Base-by-base conservation (phyloP, 208 protist species). In the Naegleria lovaniensis region DNA sequence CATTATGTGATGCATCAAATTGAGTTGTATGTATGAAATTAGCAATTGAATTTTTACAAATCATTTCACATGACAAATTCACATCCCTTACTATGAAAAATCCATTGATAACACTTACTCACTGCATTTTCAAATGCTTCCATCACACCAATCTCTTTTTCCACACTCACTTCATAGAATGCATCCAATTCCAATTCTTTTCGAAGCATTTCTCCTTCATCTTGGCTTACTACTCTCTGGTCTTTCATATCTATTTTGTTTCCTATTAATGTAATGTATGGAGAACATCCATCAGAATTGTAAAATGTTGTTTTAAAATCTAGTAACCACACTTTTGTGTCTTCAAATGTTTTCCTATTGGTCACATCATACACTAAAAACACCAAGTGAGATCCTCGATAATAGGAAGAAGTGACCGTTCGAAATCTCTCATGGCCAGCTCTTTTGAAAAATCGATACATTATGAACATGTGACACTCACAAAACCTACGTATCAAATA, bases 341-440 rank as follows among this genome's bases (percentile, higher is more conserved):
- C 83, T 16, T 92, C 40, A 67, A 92, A 93, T 11, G 85, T 40
- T 43, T 85, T 13, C 22, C 39, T n/a, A 38, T 85, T 59, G 43
- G 76, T 92, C 33, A 92, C 55, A 86, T 93, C 92, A 89, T 86
- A 93, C 22, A 91, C 79, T n/a, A 92, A 5, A 36, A 92, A 48
- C 19, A 88, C 22, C 43, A 33, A 59, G 58, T 90, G 51, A 40
- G 88, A 39, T 36, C 48, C 88, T 55, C 88, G 19, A 76, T 90
- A 90, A 36, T 90, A 90, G 52, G 5, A 7, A 40, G 13, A 22
- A 5, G 55, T 67, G 22, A 67, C 55, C 1, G 55, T 58, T 87
- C 83, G 3, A 29, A 90, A 90, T n/a, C 84, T 9, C 16, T 88
- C 84, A 36, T 88, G 84, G 16, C 84, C 84, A 88, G 84, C 84